Conservation (phyloP, 139 green algal species). For the Astrephomene gubernaculifera region DNA sequence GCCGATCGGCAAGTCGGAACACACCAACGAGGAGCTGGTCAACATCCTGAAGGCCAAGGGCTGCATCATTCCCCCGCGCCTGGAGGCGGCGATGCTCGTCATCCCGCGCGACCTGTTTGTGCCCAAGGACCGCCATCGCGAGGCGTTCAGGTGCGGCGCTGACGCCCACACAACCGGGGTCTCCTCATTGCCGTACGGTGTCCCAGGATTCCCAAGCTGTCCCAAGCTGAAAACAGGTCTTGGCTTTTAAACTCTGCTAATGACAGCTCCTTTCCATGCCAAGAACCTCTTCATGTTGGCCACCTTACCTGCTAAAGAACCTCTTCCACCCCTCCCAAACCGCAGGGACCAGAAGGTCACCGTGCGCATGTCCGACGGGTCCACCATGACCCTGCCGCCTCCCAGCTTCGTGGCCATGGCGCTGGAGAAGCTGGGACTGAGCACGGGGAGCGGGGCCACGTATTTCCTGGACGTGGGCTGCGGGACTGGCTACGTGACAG, state of each 20-base stretch:
- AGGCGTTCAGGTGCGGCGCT: constrained; percentile 66
- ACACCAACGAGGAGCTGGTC: constrained; percentile 76
- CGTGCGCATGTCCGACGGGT: constrained; percentile 70
- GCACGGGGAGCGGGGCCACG: constrained; percentile 3
- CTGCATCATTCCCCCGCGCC: constrained; percentile 45
- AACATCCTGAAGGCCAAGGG: constrained; percentile 73
- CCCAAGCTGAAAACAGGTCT: too few relatives aligned
- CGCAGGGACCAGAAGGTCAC: constrained; percentile 68
- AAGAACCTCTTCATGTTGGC: too few relatives aligned
- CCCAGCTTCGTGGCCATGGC: constrained; percentile 68
- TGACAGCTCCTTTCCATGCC: too few relatives aligned
- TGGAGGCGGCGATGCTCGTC: constrained; percentile 67
- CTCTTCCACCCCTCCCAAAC: too few relatives aligned
- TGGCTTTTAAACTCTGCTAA: too few relatives aligned
- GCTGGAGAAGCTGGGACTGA: constrained; percentile 66
- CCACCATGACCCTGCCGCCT: constrained; percentile 66
- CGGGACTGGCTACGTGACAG: constrained; percentile 70
- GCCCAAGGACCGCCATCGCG: constrained; percentile 63
- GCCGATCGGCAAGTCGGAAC: constrained; percentile 70
- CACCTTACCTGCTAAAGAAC: too few relatives aligned
- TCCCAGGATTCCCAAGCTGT: too few relatives aligned
- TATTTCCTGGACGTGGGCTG: constrained; percentile 74
- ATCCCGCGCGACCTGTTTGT: constrained; percentile 72
- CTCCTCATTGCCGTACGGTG: too few relatives aligned
- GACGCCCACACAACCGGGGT: too few relatives aligned